Percentiles rank a stretch among this genome's conserved stretches.
Conservation (phyloP, 176 grass and related monocot genomes). For the Melocanna baccifera region DNA sequence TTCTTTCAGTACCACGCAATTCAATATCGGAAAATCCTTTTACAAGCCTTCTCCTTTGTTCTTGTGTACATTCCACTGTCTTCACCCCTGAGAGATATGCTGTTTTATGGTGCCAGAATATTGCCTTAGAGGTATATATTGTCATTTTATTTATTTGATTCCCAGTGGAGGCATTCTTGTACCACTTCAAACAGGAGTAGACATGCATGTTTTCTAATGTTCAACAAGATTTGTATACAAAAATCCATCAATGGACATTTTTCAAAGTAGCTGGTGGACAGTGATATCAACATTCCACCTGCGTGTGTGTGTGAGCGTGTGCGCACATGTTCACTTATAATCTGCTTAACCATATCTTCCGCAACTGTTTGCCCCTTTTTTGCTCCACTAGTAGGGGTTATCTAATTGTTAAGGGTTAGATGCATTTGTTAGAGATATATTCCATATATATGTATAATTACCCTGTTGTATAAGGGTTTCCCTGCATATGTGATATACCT, state of each 20-base stretch:
- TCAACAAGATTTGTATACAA: neutral
- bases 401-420: neutral
- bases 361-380: neutral
- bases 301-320: neutral
- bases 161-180: conserved; percentile 5
- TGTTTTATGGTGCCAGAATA: conserved; percentile 68
- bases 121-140: conserved; percentile 87
- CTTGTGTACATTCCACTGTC: conserved; percentile 51
- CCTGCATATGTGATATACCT: too few species aligned
- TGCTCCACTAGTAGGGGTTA: conserved; percentile 5
- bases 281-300: neutral
- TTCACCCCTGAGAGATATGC: conserved; percentile 46
- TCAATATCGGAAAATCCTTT: conserved; percentile 97
- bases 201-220: neutral
- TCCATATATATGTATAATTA: too few species aligned
- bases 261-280: neutral
- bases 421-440: too few species aligned
- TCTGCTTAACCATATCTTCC: neutral
- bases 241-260: neutral
- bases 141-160: conserved; percentile 33
- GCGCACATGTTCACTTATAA: neutral
- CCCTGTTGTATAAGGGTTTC: too few species aligned
- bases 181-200: neutral
- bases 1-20: conserved; percentile 71
- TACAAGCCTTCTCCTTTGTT: conserved; percentile 91